Percentiles rank a stretch among this genome's conserved stretches.
Conservation (phyloP, 306 rosid species). For the Trifolium repens region DNA sequence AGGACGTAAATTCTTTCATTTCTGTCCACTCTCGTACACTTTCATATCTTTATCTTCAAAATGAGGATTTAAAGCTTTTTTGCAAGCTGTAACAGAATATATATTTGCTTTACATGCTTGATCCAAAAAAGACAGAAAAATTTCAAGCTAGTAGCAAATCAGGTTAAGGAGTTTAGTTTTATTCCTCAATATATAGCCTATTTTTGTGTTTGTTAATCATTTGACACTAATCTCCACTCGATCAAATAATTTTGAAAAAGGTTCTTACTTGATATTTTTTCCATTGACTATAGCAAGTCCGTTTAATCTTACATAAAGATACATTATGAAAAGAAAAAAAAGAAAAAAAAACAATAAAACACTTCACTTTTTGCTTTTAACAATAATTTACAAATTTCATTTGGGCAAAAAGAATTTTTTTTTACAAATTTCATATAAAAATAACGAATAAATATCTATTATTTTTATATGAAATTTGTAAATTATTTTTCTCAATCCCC, state of each 20-base stretch:
- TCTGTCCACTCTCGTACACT: constrained; percentile 30
- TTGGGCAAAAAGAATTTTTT: no score
- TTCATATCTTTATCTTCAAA: constrained; percentile 19
- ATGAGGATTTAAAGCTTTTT: constrained; percentile 17
- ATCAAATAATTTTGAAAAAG: neutral
- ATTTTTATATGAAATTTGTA: no score
- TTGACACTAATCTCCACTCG: neutral
- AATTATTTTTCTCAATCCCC: no score
- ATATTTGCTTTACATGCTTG: neutral
- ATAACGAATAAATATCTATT: no score
- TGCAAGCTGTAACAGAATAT: neutral
- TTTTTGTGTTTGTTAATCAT: neutral
- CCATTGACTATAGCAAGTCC: neutral
- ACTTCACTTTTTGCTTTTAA: no score
- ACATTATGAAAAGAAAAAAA: no score
- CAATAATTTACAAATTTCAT: no score
- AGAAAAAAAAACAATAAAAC: no score
- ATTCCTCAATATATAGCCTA: neutral
- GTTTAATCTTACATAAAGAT: no score
- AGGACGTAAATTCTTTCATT: neutral
- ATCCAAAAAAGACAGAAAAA: neutral
- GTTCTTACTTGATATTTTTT: neutral
- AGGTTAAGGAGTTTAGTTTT: neutral
- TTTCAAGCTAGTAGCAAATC: neutral
- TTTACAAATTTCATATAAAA: no score